Evolutionary conservation across 225 moss, liverwort and hornwort genomes (phyloP), one percentile per base, ranked within the genome.

Genomic region (Marchantia polymorpha): DNA sequence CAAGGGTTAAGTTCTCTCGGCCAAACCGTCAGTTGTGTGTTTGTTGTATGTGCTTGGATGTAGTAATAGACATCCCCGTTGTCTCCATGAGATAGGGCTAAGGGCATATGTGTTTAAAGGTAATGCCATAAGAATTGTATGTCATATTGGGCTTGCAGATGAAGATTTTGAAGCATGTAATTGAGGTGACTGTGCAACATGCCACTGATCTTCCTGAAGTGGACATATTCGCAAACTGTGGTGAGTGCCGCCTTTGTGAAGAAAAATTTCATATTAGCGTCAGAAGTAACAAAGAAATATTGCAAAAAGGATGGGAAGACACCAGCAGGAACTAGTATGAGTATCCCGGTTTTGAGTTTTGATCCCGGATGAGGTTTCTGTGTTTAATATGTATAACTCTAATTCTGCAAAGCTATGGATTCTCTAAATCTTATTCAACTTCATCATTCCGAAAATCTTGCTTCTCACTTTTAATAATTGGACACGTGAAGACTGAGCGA

Each of bases 101-200:
- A 23, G 61, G 23, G 60, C 8, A 17, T 22, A 22, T 61, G 9
- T n/a, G 61, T 61, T 0, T 17, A 61, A 23, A 22, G 22, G 58
- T 20, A 3, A 20, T 58, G 58, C 6, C 58, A 58, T 3, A 15
- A 15, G 13, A 58, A 5, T 58, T 58, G 39, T 39, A 15, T 17
- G 4, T 16, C 58, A 20, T 15, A 7, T 29, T 27, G 25, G 75
- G 12, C 63, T 52, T 76, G 49, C 83, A 83, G 86, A 58, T 50
- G 39, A 67, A 77, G 56, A 73, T 81, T 69, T 67, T 77, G 19
- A 83, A 83, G 69, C 83, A 86, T 74, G 83, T 86, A 26, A 76
- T 86, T 25, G 86, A 86, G 81, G 80, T 83, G 55, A 86, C 80
- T 48, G 85, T 86, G 19, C 77, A 73, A 47, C 80, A 86, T 74